Evolutionary conservation across 169 alveolate genomes (phyloP), one percentile per base, ranked within the genome.

Genomic region (Cyclospora cayetanensis): DNA sequence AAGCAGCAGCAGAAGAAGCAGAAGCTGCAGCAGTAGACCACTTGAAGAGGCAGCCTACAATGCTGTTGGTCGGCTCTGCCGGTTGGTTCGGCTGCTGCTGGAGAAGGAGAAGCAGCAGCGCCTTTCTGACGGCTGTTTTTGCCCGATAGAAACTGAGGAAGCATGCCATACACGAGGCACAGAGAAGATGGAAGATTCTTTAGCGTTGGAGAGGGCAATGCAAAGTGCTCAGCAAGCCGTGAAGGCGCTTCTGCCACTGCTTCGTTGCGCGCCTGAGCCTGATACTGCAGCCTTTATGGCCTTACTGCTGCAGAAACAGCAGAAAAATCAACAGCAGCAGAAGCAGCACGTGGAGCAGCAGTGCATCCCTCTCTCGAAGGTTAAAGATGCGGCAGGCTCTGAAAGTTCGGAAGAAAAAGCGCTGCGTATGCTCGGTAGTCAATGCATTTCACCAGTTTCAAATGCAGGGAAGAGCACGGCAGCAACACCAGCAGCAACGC

Each of bases 401-500:
- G 25, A 12, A 15, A 22, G n/a, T 5, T 34, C 7, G 31, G 35
- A 22, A 9, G 72, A 60, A 1, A 34, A 60, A 60, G 11, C 72
- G 12, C 72, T 22, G 0, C 25, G 72, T 25, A 60, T 68, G 25
- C 5, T 68, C 46, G 34, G 80, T n/a, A 68, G 80, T 46, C 41
- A 18, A 9, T 9, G 60, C 60, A 50, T 9, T 18, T 11, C 60
- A 50, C 80, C 22, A 27, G 80, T 35, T 34, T 22, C 85, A 74
- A 46, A 27, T 18, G 80, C 9, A 12, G 80, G n/a, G 34, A 0
- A 12, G 22, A 25, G 34, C 11, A 27, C 9, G n/a, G 11, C 35
- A 12, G 80, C 80, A 68, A 46, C 80, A 68, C 50, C 50, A 31
- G 46, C 80, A 68, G 80, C 80, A 68, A 31, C 80, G 34, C 50